A percentile compares a stretch with the other conserved stretches of the same genome.
phyloP scores from a whole-genome alignment of 2,329 filamentous ascomycete genomes.

The Fusarium chlamydosporum region DNA sequence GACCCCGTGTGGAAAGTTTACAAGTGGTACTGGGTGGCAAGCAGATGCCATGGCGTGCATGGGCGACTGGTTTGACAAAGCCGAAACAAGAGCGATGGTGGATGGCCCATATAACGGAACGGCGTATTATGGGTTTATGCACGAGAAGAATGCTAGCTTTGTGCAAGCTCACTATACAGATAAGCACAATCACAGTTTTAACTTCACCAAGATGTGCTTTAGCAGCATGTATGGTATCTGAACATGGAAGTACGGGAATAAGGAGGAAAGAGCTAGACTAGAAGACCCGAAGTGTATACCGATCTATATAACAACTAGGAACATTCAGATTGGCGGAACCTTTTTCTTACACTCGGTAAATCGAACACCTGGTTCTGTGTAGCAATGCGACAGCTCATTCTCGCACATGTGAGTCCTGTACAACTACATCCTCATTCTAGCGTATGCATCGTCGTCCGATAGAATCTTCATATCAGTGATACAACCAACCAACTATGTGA shows the following conservation, averaged over 20 bases:
- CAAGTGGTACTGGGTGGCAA: slow-evolving; percentile 3
- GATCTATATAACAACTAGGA: fast-evolving
- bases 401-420: not conserved
- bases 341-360: too few species aligned
- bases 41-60: slow-evolving; percentile 18
- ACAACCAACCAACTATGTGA: not conserved
- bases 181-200: not conserved
- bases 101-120: slow-evolving; percentile 20
- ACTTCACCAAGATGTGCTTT: slow-evolving; percentile 22
- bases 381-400: not conserved
- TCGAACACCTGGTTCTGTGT: too few species aligned
- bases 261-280: fast-evolving
- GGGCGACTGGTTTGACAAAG: not conserved
- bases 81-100: not conserved
- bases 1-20: slow-evolving; percentile 31
- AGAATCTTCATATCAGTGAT: not conserved
- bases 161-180: slow-evolving; percentile 2
- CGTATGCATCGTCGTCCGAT: not conserved
- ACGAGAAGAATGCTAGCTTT: slow-evolving; percentile 9
- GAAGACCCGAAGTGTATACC: too few species aligned
- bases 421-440: not conserved
- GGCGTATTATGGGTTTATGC: not conserved
- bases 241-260: fast-evolving
- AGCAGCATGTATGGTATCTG: slow-evolving; percentile 1
- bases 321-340: not conserved